Conservation (phyloP, 2,329 filamentous ascomycete genomes). For the Aurifilum marmelostoma region DNA sequence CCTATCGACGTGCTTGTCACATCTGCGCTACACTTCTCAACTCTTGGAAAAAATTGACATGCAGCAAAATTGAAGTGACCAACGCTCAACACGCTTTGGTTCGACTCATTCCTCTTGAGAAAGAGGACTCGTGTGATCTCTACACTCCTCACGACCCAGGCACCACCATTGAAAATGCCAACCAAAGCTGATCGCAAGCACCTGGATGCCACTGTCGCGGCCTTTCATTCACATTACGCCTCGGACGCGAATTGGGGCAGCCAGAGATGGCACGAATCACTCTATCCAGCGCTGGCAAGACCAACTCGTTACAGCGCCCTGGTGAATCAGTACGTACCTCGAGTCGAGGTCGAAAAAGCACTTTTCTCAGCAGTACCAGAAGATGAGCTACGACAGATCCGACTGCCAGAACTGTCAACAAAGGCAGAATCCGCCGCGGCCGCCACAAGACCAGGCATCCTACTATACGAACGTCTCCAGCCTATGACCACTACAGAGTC, state of each 20-base stretch:
- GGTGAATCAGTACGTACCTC: slow-evolving; percentile 33
- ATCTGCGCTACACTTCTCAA: neutral
- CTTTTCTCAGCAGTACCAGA: slow-evolving; percentile 29
- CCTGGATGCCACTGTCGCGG: slow-evolving; percentile 22
- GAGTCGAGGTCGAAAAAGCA: slow-evolving; percentile 25
- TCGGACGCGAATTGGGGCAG: slow-evolving; percentile 31
- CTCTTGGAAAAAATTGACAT: neutral
- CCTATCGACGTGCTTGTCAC: neutral
- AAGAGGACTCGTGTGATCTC: neutral
- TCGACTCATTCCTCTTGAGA: too few relatives aligned
- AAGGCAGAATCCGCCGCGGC: neutral
- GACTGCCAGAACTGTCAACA: slow-evolving; percentile 28
- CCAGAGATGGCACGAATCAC: slow-evolving; percentile 34
- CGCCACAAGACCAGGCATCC: neutral
- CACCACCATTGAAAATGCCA: slow-evolving; percentile 3
- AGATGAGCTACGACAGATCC: slow-evolving; percentile 28
- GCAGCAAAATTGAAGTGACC: neutral
- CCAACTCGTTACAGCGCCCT: slow-evolving; percentile 37
- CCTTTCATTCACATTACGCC: slow-evolving; percentile 35
- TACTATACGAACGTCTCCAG: slow-evolving; percentile 10
- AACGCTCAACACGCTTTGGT: neutral
- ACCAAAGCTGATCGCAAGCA: slow-evolving; percentile 27
- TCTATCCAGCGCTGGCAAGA: slow-evolving; percentile 34
- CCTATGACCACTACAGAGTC: neutral
- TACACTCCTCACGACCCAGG: neutral